phyloP scores from a whole-genome alignment of 2,329 filamentous ascomycete species.

The Fusarium poae region DNA sequence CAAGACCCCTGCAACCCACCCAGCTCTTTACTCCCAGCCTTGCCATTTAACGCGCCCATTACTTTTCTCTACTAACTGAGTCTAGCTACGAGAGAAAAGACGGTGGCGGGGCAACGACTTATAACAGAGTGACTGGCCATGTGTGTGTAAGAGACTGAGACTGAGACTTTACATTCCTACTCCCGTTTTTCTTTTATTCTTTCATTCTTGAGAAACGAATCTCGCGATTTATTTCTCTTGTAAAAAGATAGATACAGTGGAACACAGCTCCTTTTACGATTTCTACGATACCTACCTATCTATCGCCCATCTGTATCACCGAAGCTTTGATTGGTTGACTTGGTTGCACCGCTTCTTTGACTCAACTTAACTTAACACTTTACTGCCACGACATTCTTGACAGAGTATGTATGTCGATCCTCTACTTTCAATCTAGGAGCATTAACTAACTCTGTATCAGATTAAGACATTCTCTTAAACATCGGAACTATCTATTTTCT shows the following conservation, averaged over 20 bases:
- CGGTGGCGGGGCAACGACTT: slow-evolving; percentile 65
- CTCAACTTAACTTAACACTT: slow-evolving; percentile 14
- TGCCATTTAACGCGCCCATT: slow-evolving; percentile 52
- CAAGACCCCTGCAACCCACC: slow-evolving; percentile 30
- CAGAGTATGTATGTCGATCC: slow-evolving; percentile 18
- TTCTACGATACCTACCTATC: no score
- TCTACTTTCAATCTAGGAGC: neutral
- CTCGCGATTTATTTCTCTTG: slow-evolving; percentile 3
- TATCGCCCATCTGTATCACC: slow-evolving; percentile 11
- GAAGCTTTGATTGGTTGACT: slow-evolving; percentile 24
- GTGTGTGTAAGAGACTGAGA: neutral
- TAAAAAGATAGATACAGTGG: slow-evolving; percentile 3
- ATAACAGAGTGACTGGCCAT: slow-evolving; percentile 49
- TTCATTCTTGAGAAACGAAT: slow-evolving; percentile 9
- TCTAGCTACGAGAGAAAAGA: slow-evolving; percentile 43
- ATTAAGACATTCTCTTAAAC: slow-evolving; percentile 8
- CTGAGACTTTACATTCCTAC: slow-evolving; percentile 33
- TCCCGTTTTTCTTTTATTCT: slow-evolving; percentile 16
- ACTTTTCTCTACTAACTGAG: slow-evolving; percentile 8
- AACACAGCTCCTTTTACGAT: slow-evolving; percentile 6
- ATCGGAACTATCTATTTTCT: neutral
- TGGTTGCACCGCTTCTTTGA: slow-evolving; percentile 17
- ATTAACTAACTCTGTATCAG: slow-evolving; percentile 20
- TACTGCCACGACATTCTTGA: neutral
- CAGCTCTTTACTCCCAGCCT: slow-evolving; percentile 51